Percentiles rank a stretch among this genome's conserved stretches.
phyloP scores from a whole-genome alignment of 208 protist genomes.

The Blastocrithidia nonstop region DNA sequence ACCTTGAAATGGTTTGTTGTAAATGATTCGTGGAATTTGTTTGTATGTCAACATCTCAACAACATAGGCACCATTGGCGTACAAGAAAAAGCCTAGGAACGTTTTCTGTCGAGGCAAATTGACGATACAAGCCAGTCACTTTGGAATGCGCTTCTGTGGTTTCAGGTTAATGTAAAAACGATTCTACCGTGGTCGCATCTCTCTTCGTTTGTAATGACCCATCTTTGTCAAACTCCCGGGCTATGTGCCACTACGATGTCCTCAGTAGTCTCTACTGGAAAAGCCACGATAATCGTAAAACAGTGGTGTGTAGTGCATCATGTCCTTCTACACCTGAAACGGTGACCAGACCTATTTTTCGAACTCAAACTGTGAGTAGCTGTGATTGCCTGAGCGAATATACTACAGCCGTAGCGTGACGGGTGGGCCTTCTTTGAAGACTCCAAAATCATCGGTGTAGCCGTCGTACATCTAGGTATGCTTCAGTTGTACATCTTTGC shows the following conservation, averaged over 20 bases:
- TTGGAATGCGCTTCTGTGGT: constrained; percentile 78
- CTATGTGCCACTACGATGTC: constrained; percentile 78
- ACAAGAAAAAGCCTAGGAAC: constrained; percentile 84
- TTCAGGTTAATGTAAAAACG: constrained; percentile 81
- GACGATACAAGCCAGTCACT: constrained; percentile 81
- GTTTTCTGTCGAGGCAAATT: constrained; percentile 63
- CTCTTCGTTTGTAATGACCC: constrained; percentile 76
- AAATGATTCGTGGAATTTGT: constrained; percentile 79
- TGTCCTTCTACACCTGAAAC: constrained; percentile 74
- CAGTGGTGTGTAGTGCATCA: constrained; percentile 81
- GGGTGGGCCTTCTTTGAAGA: constrained; percentile 85
- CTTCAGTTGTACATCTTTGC: constrained; percentile 77
- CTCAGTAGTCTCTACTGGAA: constrained; percentile 78
- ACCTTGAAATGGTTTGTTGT: constrained; percentile 79
- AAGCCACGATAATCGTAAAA: constrained; percentile 85
- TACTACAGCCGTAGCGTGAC: constrained; percentile 81
- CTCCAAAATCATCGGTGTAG: constrained; percentile 87
- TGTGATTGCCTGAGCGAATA: constrained; percentile 74
- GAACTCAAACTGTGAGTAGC: constrained; percentile 64
- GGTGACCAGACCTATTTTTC: constrained; percentile 86
- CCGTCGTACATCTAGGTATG: constrained; percentile 89
- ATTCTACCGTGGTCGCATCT: constrained; percentile 59
- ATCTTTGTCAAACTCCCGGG: constrained; percentile 71
- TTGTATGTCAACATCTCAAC: constrained; percentile 87
- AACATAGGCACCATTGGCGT: constrained; percentile 84